phyloP scores from a whole-genome alignment of 1,139 yeast species.

The Yueomyces sp. region DNA sequence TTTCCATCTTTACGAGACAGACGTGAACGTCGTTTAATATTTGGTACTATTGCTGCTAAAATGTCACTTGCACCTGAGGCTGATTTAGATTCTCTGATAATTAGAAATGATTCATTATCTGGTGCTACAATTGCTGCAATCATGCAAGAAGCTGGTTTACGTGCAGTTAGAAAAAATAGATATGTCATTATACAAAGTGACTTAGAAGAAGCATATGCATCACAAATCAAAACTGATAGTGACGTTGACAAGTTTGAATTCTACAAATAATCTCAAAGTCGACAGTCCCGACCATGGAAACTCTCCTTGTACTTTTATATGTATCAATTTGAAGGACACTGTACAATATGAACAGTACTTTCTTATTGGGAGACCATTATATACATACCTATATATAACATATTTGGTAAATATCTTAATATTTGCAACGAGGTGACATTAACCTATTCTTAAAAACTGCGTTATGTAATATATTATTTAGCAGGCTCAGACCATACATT shows the following conservation, averaged over 20 bases:
- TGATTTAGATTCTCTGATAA: constrained; percentile 86
- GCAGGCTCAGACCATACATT: neutral
- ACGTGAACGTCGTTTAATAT: constrained; percentile 93
- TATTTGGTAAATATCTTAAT: no score
- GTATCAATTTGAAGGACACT: no score
- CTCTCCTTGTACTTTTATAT: no score
- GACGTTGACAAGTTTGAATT: constrained; percentile 97
- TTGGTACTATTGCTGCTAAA: constrained; percentile 89
- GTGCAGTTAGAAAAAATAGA: constrained; percentile 96
- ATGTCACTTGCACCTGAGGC: constrained; percentile 98
- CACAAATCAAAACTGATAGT: constrained; percentile 89
- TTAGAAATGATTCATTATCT: constrained; percentile 91
- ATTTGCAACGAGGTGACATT: no score
- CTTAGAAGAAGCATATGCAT: constrained; percentile 91
- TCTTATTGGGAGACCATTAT: neutral
- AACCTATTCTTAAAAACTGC: no score
- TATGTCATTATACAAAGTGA: constrained; percentile 92
- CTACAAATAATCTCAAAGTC: constrained; percentile 46
- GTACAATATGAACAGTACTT: neutral
- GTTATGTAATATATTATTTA: no score
- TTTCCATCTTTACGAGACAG: constrained; percentile 92
- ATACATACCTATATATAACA: constrained; percentile 1
- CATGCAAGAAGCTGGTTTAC: constrained; percentile 98
- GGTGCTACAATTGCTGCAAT: constrained; percentile 98
- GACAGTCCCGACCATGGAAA: no score